Evolutionary conservation across 2,329 filamentous ascomycete species (phyloP).

Genomic region (Zymoseptoria tritici): DNA sequence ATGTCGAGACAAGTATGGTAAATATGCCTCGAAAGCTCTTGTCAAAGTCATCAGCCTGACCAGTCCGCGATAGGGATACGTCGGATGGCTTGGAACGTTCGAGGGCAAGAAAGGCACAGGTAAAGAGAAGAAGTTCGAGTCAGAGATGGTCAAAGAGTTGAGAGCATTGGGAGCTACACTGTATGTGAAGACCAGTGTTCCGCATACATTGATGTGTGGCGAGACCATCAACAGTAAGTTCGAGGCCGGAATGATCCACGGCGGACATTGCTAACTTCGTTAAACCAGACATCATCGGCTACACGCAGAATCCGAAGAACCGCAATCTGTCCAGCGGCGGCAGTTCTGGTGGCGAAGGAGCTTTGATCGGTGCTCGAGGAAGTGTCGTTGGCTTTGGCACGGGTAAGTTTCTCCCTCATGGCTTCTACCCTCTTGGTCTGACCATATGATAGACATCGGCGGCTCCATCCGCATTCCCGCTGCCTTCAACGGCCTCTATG

Average conservation of each 20-base stretch:
- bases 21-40: neutral
- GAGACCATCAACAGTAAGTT: constrained; percentile 49
- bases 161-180: constrained; percentile 47
- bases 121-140: constrained; percentile 47
- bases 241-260: neutral
- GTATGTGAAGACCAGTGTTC: constrained; percentile 51
- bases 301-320: constrained; percentile 52
- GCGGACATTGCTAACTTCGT: neutral
- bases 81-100: constrained; percentile 58
- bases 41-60: neutral
- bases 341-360: constrained; percentile 53
- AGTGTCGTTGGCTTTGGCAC: constrained; percentile 52
- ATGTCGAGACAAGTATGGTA: constrained; percentile 41
- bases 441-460: constrained; percentile 30
- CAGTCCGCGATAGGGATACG: constrained; percentile 41
- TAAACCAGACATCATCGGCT: constrained; percentile 46
- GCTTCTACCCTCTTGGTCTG: constrained; percentile 34
- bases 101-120: constrained; percentile 47
- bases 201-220: constrained; percentile 50
- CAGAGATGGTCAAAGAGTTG: constrained; percentile 51
- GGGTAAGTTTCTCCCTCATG: constrained; percentile 41
- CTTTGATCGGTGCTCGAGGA: constrained; percentile 48
- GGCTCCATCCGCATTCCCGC: constrained; percentile 53
- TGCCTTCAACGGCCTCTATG: constrained; percentile 53
- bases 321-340: constrained; percentile 48